Evolutionary conservation across 2,329 filamentous ascomycete genomes (phyloP), one percentile per base, ranked within the genome.

Genomic region (Nemania serpens): DNA sequence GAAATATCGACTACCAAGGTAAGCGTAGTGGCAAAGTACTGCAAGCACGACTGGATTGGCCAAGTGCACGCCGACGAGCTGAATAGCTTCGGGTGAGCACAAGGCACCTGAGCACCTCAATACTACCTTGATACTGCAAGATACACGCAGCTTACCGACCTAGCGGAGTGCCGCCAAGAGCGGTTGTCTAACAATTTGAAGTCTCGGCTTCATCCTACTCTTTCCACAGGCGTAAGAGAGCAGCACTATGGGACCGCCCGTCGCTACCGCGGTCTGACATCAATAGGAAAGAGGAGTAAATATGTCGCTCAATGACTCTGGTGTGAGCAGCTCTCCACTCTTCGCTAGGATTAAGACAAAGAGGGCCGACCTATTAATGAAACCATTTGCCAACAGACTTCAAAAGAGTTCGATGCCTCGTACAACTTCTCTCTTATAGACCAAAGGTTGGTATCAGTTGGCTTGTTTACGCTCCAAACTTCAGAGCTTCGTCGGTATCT

Each of bases 51-150:
- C 43, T 37, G 15, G 53, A 48, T 48, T 42, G 17, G 4, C 42
- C 15, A 47, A 13, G 15, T 33, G 33, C 53, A 33, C 36, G 7
- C 39, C 13, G 45, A 25, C 18, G 20, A 22, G 43, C 49, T 29
- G 36, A 18, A 48, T 29, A 9, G 49, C 37, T 29, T 36, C n/a
- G 22, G 58, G 25, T 25, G 37, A 12, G 34, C 36, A 39, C 41
- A n/a, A 46, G 34, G 12, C 15, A n/a, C 52, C 46, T 52, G 45
- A 47, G 13, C 25, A 52, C 39, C 13, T 9, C 12, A 36, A 56
- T 55, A 13, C 46, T 52, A 60, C 58, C 6, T 47, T n/a, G 12
- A 42, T 20, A n/a, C 25, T 48, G n/a, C 25, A 34, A 37, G 20
- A 9, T n/a, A 5, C 2, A 22, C 15, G 49, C 39, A 12, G 42